Base-by-base conservation (phyloP, 169 alveolate genomes). In the Blepharisma undulans region DNA sequence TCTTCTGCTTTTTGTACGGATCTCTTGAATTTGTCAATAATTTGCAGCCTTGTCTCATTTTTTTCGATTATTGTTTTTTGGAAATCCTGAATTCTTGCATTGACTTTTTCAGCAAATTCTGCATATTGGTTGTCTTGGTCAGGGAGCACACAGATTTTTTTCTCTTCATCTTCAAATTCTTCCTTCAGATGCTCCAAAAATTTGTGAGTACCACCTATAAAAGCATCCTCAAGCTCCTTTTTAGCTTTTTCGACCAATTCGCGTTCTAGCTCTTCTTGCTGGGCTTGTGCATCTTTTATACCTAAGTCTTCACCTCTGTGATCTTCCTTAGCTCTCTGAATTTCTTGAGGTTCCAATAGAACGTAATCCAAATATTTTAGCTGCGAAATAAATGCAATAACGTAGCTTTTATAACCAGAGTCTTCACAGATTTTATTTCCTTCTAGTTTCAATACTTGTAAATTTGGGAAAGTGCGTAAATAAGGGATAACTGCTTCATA, bases 311-410 rank as follows among this genome's bases (percentile, higher is more conserved):
- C 95, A 19, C 32, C 71, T 84, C 92, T 89, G 72, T 93, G 91
- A 77, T 95, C 94, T 66, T 94, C 95, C 19, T 78, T 87, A 18
- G 96, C 96, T 48, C 77, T 76, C 34, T 86, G 90, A 85, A 95
- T 85, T 19, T 87, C 79, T 79, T 93, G 94, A 8, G 79, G 90
- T 30, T 95, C 94, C 33, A 95, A 93, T 2, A 91, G 88, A 19
- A 81, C 81, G 88, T 94, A 95, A 86, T 95, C 97, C 21, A 95
- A 78, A 84, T 95, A 95, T 84, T 94, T 93, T n/a, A 95, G 92
- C 12, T 94, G 78, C 32, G 33, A n/a, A 22, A 95, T 86, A 76
- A 77, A 84, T 27, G 94, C 95, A 60, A 94, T 88, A 2, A 95
- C 94, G 85, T 90, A 92, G 16, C 74, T 90, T 59, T 88, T 84